phyloP scores from a whole-genome alignment of 2,329 filamentous ascomycete genomes.

The Botrytis elliptica region DNA sequence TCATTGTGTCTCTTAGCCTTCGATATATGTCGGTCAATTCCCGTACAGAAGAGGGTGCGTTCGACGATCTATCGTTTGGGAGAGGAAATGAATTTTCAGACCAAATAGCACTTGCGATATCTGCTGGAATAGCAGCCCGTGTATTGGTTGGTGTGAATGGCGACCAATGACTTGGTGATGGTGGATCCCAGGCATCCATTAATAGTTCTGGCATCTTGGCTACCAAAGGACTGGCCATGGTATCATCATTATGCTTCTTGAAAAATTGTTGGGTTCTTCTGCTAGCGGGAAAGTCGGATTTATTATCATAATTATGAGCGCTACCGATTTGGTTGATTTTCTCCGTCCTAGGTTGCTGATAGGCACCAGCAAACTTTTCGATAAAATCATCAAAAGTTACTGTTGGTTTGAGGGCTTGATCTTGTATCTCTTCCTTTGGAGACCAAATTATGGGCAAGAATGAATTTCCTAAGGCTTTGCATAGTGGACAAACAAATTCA shows the following conservation, averaged over 20 bases:
- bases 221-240: conserved; percentile 30
- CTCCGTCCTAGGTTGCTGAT: conserved; percentile 20
- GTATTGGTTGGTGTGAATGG: conserved; percentile 22
- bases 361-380: conserved; percentile 21
- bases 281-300: conserved; percentile 19
- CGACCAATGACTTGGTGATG: conserved; percentile 30
- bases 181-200: conserved; percentile 35
- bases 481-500: conserved; percentile 94
- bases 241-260: conserved; percentile 32
- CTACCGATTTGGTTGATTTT: conserved; percentile 24
- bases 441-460: conserved; percentile 97
- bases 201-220: conserved; percentile 35
- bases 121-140: conserved; percentile 33
- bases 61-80: conserved; percentile 42
- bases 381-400: conserved; percentile 55
- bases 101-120: conserved; percentile 32
- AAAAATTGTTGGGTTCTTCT: conserved; percentile 30
- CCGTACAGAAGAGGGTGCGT: conserved; percentile 43
- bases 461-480: conserved; percentile 92
- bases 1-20: conserved; percentile 58
- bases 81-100: conserved; percentile 40
- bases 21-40: conserved; percentile 62
- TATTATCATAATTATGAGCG: conserved; percentile 13
- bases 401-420: conserved; percentile 64
- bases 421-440: conserved; percentile 80